Percentiles rank a stretch among this genome's conserved stretches.
These are phyloP conservation scores for Wakefieldia striispora DNA, from an alignment of 768 basidiomycete genomes.

Conservation along the genomic window DNA sequence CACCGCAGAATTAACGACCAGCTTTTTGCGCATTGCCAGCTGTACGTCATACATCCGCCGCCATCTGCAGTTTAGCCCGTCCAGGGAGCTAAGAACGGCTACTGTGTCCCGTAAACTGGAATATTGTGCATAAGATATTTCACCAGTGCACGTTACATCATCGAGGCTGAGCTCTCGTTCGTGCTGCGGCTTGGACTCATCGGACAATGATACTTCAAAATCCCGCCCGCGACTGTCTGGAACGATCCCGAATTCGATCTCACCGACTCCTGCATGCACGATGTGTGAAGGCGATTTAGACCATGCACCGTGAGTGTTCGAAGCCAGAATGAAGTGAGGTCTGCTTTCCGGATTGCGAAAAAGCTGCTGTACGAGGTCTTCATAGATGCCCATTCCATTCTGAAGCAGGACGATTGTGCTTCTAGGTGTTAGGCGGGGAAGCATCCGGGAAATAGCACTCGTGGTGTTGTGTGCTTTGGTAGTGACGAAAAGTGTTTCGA, in stretches of 20 bases:
- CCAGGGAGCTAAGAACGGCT: conserved; percentile 54
- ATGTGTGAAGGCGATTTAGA: conserved; percentile 49
- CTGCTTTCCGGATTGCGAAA: conserved; percentile 73
- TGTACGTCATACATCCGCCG: conserved; percentile 65
- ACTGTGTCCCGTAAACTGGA: conserved; percentile 66
- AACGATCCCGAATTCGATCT: conserved; percentile 75
- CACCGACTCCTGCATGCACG: conserved; percentile 69
- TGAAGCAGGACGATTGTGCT: conserved; percentile 92
- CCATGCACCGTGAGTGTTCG: conserved; percentile 80
- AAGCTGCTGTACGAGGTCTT: conserved; percentile 60
- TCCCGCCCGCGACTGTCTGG: conserved; percentile 63
- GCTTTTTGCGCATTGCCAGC: conserved; percentile 69
- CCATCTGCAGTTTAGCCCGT: conserved; percentile 61
- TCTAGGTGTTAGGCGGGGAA: conserved; percentile 56
- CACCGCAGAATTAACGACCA: conserved; percentile 78
- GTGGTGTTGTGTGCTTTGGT: conserved; percentile 73
- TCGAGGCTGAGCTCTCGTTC: conserved; percentile 48
- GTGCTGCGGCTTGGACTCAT: conserved; percentile 30
- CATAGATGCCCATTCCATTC: conserved; percentile 93
- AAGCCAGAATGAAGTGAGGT: conserved; percentile 83
- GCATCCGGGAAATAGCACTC: conserved; percentile 53
- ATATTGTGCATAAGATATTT: conserved; percentile 44
- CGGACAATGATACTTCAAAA: conserved; percentile 55
- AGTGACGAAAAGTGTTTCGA: conserved; percentile 79
- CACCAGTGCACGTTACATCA: conserved; percentile 45